Base-by-base conservation (phyloP, 257 asterid genomes). In the Gentiana macrophylla region DNA sequence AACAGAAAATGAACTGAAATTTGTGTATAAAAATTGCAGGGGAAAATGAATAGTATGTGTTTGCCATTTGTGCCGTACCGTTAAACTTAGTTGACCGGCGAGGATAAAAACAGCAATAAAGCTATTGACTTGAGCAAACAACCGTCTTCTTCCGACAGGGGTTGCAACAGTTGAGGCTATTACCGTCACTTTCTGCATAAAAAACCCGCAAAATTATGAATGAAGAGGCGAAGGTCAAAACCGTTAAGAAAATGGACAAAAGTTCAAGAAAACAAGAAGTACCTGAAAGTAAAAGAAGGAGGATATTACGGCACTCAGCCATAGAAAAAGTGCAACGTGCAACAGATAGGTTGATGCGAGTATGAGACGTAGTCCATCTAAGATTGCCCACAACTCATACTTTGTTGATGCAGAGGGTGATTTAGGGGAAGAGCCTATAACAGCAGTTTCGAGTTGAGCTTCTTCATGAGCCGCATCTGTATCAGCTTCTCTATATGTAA, bases 221-320 rank as follows among this genome's bases (percentile, higher is more conserved):
- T 10, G 38, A 12, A 45, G 24, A 61, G 24, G 46, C 50, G 24
- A 5, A 6, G 10, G 11, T 41, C 60, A 10, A 49, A 11, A 10
- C 41, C 4, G 12, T 37, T 45, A 37, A 1, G 35, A 2, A 3
- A 10, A 35, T 6, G 8, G 33, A 0, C 35, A 43, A 38, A 49
- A 55, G 43, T 15, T 49, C 35, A 64, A 37, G 4, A 44, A 33
- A 32, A 52, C 13, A 38, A 32, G 12, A 56, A 51, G 36, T 67
- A 87, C 98, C 95, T 91, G 96, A 72, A 91, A 87, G 80, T 91
- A 91, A 79, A 91, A 91, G 86, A 91, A 84, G 60, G 98, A 91
- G 63, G 98, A 91, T 53, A 87, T 73, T 11, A 87, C 83, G 59
- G 96, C 96, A 77, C 90, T 80, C 47, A 88, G 82, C 97, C 98